Evolutionary conservation across 2,329 filamentous ascomycete genomes (phyloP), one percentile per base, ranked within the genome.

Genomic region (Macrophomina phaseolina): DNA sequence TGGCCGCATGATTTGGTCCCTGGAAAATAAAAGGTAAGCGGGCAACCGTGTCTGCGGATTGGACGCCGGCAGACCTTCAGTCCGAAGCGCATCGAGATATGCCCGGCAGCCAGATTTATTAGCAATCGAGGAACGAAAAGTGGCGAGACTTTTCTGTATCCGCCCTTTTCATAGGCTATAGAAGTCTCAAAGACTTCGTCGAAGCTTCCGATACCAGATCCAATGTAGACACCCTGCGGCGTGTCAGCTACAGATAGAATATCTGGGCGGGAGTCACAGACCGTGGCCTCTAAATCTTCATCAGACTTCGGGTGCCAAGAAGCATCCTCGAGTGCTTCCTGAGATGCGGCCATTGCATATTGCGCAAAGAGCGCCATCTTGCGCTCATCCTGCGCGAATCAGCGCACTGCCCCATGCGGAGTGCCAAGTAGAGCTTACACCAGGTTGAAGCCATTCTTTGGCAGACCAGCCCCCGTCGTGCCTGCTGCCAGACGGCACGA

Each of bases 181-280:
- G 91, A 92, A 1, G 93, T 96, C 69, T 90, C 85, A 78, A 96
- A 97, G 8, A 97, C 89, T 72, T 97, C 93, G 48, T 97, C 91
- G 46, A 99, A 85, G 73, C 95, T 97, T 16, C 95, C 95, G 73
- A 99, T 97, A 1, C 95, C 95, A 70, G 94, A 98, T 2, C 95
- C 95, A 48, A 99, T 84, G 74, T 94, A 97, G 1, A 99, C 91
- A 0, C 95, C 95, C 86, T 87, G 67, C 51, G 12, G 6, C n/a
- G 14, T 12, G 69, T 51, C 16, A 66, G 55, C n/a, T 16, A 62
- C 8, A 2, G 23, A 34, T 38, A 9, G 12, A 7, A 28, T 32
- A 16, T 34, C 6, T 42, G 34, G 38, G 36, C 36, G 23, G 3
- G 14, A 69, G 79, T 62, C 79, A 88, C 86, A 6, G 8, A 62